Evolutionary conservation across 73 alveolate species (phyloP), one percentile per base, ranked within the genome.

Genomic region (Tetrahymena malaccensis): DNA sequence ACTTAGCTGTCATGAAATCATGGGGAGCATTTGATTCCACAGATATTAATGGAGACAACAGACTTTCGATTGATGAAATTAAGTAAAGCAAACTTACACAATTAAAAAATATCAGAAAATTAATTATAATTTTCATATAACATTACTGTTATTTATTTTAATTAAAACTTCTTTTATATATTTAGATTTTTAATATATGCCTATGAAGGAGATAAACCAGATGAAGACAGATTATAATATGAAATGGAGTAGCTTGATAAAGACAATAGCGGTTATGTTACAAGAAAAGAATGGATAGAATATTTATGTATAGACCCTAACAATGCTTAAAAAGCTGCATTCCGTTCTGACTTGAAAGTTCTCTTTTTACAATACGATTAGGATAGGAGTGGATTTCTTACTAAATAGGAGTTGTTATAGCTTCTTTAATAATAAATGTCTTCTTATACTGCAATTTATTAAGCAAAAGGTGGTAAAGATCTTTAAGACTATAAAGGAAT

Each of bases 11-110:
- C 37, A 95, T 95, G 97, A 83, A 43, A 35, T 94, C 97, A 55
- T 95, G 97, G 97, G 58, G 94, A 34, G 97, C 97, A 12, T 95
- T 95, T 95, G 97, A 95, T 85, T 93, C 97, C 1, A 70, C 97
- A n/a, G 97, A 95, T 89, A 95, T 95, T 9, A 95, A 95, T 95
- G 85, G 85, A 22, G 97, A 95, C 37, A 95, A 95, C 37, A 84
- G 50, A 38, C 85, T 94, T 1, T 95, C 93, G 5, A 95, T 95
- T 33, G 85, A 15, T 19, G 97, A 95, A 95, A 56, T 95, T 9
- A 70, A 70, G 89, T 70, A 70, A 19, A 70, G 4, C 0, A 27
- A 8, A 7, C 31, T 70, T 70, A 70, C 34, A 7, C 21, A 25
- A 70, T 70, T 27, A 70, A 70, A 27, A 70, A 70, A 70, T n/a